These are phyloP conservation scores for Neophaeococcomyces mojaviensis DNA, from an alignment of 2,329 filamentous ascomycete species.

Conservation along the genomic window DNA sequence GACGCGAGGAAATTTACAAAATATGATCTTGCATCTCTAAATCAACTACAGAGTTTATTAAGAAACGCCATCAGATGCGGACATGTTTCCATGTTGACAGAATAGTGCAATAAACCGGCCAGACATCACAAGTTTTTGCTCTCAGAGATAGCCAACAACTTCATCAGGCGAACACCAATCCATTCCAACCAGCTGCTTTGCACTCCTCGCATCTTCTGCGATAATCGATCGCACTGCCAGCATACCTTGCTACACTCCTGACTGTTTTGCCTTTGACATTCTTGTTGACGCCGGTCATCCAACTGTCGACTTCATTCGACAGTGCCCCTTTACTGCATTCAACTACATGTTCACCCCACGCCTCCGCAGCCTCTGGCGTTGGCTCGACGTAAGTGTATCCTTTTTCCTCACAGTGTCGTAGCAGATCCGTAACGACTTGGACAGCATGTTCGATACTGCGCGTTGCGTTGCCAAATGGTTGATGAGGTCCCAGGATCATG, in stretches of 20 bases:
- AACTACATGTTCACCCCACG: conserved; percentile 44
- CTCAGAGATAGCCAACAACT: too few species aligned
- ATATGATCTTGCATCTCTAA: too few species aligned
- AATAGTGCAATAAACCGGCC: too few species aligned
- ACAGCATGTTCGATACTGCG: conserved; percentile 29
- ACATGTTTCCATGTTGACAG: too few species aligned
- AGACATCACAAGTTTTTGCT: too few species aligned
- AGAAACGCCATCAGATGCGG: too few species aligned
- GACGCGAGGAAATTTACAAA: too few species aligned
- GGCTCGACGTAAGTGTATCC: conserved; percentile 33
- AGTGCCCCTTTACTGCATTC: conserved; percentile 40
- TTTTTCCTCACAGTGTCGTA: conserved; percentile 24
- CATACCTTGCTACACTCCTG: conserved; percentile 41
- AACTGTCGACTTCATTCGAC: conserved; percentile 44
- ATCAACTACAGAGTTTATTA: too few species aligned
- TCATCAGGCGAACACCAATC: background rate
- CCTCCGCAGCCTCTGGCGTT: conserved; percentile 27
- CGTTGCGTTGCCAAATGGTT: conserved; percentile 28
- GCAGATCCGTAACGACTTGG: conserved; percentile 32
- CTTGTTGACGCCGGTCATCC: conserved; percentile 51
- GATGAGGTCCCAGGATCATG: conserved; percentile 49
- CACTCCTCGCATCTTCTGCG: conserved; percentile 19
- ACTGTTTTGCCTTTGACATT: conserved; percentile 43
- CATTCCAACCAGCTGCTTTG: background rate
- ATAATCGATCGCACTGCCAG: conserved; percentile 39